These are phyloP conservation scores for Ophiostoma himal-ulmi DNA, from an alignment of 2,329 filamentous ascomycete species.

Conservation along the genomic window DNA sequence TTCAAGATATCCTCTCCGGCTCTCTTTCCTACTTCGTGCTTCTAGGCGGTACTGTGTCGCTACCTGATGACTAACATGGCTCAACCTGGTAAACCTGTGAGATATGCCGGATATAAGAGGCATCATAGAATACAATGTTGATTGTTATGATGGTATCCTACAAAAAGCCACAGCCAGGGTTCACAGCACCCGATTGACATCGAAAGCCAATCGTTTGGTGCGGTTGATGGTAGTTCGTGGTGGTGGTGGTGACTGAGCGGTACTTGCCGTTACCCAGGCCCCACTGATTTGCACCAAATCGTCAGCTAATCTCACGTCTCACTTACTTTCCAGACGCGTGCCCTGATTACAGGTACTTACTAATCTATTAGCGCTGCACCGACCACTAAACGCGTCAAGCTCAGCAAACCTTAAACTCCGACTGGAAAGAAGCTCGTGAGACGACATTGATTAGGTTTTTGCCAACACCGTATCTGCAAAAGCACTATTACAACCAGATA, in stretches of 20 bases:
- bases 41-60: too few relatives aligned
- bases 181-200: too few relatives aligned
- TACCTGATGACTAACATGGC: too few relatives aligned
- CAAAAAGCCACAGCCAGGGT: too few relatives aligned
- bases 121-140: too few relatives aligned
- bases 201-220: too few relatives aligned
- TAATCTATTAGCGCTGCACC: conserved; percentile 2
- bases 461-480: not conserved
- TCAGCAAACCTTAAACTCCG: not conserved
- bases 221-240: too few relatives aligned
- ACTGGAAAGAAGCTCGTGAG: not conserved
- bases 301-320: not conserved
- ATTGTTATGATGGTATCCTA: too few relatives aligned
- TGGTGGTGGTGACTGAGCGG: not conserved
- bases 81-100: too few relatives aligned
- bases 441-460: not conserved
- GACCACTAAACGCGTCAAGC: conserved; percentile 9
- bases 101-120: too few relatives aligned
- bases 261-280: not conserved
- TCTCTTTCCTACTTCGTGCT: too few relatives aligned
- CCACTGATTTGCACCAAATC: not conserved
- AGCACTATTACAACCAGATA: not conserved
- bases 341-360: not conserved
- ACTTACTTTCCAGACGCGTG: not conserved
- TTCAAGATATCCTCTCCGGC: too few relatives aligned